These are phyloP conservation scores for Botrytis elliptica DNA, from an alignment of 2,329 filamentous ascomycete genomes.

Conservation along the genomic window DNA sequence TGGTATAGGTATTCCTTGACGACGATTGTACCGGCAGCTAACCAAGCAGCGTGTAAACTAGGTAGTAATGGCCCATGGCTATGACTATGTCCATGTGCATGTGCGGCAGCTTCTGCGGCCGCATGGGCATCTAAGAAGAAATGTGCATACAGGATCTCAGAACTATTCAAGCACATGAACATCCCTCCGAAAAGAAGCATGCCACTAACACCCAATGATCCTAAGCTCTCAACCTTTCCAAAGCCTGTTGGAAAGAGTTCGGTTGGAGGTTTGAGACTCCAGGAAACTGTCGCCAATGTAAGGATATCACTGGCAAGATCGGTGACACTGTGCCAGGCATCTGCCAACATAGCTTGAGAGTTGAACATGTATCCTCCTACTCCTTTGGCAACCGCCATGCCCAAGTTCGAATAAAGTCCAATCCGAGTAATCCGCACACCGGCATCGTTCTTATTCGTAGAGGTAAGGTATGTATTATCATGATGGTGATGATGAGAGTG, in stretches of 20 bases:
- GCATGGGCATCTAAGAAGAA: slow-evolving; percentile 64
- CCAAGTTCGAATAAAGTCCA: slow-evolving; percentile 82
- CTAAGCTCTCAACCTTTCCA: slow-evolving; percentile 96
- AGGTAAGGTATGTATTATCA: slow-evolving; percentile 80
- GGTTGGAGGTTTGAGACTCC: slow-evolving; percentile 82
- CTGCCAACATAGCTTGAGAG: slow-evolving; percentile 87
- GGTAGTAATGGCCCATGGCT: slow-evolving; percentile 65
- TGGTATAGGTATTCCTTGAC: slow-evolving; percentile 97
- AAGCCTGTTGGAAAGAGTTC: slow-evolving; percentile 85
- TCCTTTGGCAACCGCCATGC: slow-evolving; percentile 92
- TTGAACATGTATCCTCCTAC: slow-evolving; percentile 92
- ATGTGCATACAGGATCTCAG: slow-evolving; percentile 67
- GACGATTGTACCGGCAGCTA: slow-evolving; percentile 83
- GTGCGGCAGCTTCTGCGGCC: slow-evolving; percentile 51
- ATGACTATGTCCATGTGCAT: slow-evolving; percentile 64
- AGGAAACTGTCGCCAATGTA: slow-evolving; percentile 90
- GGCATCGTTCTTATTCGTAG: slow-evolving; percentile 83
- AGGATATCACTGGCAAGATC: slow-evolving; percentile 94
- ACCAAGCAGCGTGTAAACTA: slow-evolving; percentile 91
- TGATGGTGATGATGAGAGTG: slow-evolving; percentile 72
- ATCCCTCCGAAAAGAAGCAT: slow-evolving; percentile 86
- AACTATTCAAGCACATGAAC: slow-evolving; percentile 84
- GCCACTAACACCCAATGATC: slow-evolving; percentile 87
- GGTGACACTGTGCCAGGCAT: slow-evolving; percentile 92
- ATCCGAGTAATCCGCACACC: slow-evolving; percentile 92